Evolutionary conservation across 495 filamentous ascomycete species (phyloP), one percentile per base, ranked within the genome.

Genomic region (Xylaria venustula): DNA sequence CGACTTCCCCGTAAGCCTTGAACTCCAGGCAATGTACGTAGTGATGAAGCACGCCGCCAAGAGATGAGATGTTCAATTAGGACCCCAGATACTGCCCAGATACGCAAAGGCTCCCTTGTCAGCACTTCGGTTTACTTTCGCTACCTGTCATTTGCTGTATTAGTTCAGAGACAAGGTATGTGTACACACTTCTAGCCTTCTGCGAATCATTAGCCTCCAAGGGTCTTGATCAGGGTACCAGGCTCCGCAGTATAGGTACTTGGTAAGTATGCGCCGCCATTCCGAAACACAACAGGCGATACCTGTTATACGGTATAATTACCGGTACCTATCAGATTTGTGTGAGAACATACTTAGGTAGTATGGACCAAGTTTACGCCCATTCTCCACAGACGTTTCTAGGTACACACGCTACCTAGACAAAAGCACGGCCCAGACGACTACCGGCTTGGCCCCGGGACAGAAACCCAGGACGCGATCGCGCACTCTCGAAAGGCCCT

Each of bases 91-190:
- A n/a, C n/a, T n/a, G n/a, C n/a, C n/a, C n/a, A n/a, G n/a, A n/a
- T 7, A 32, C 20, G 8, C 23, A 22, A 17, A 5, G 41, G 19
- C 36, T 37, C 14, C 19, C 11, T 36, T n/a, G 25, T 45, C 41
- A 36, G 17, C 20, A 58, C n/a, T 37, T 11, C 19, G 23, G 45
- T 26, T 42, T 7, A 15, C 32, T 17, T 11, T 44, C 23, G 23
- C 8, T 55, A 46, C n/a, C 57, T 45, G 48, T 60, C 57, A 60
- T 52, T 34, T 59, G 36, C 37, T 15, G n/a, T 26, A 25, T 19
- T 58, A 17, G 22, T n/a, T n/a, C n/a, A n/a, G n/a, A n/a, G n/a
- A n/a, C n/a, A n/a, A n/a, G n/a, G n/a, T n/a, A n/a, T n/a, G n/a
- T n/a, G n/a, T n/a, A n/a, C n/a, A n/a, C n/a, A n/a, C n/a, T n/a